Evolutionary conservation across 495 filamentous ascomycete genomes (phyloP).

Genomic region (Tuber umbilicatum): DNA sequence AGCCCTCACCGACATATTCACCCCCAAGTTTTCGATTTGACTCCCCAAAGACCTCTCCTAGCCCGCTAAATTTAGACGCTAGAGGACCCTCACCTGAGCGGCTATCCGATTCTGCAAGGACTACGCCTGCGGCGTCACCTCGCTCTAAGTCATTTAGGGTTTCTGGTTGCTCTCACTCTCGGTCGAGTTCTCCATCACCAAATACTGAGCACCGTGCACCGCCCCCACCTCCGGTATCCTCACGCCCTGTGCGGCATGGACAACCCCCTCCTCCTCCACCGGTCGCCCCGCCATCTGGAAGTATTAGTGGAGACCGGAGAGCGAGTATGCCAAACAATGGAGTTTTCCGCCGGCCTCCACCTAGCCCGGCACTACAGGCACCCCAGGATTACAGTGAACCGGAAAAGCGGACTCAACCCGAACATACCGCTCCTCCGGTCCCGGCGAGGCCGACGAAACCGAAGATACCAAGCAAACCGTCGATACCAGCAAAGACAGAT

Average conservation of each 20-base stretch:
- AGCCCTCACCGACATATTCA: conserved; percentile 14
- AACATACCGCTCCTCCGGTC: conserved; percentile 41
- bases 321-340: background rate
- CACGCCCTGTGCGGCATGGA: conserved; percentile 22
- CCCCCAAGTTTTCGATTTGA: conserved; percentile 32
- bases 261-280: conserved; percentile 14
- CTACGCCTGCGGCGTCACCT: conserved; percentile 11
- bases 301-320: conserved; percentile 11
- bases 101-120: background rate
- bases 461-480: conserved; percentile 54
- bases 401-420: background rate
- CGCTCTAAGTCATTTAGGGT: conserved; percentile 10
- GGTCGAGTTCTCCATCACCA: conserved; percentile 28
- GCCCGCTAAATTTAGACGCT: conserved; percentile 32
- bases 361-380: conserved; percentile 18
- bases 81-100: conserved; percentile 25
- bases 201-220: conserved; percentile 28
- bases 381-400: conserved; percentile 10
- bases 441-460: conserved; percentile 80
- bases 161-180: conserved; percentile 25
- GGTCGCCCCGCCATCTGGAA: conserved; percentile 2
- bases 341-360: conserved; percentile 17
- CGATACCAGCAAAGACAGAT: conserved; percentile 36
- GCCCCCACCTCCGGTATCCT: conserved; percentile 20
- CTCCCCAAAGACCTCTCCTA: conserved; percentile 28